Evolutionary conservation across 768 basidiomycete species (phyloP), one percentile per base, ranked within the genome.

Genomic region (Naematelia encephala): DNA sequence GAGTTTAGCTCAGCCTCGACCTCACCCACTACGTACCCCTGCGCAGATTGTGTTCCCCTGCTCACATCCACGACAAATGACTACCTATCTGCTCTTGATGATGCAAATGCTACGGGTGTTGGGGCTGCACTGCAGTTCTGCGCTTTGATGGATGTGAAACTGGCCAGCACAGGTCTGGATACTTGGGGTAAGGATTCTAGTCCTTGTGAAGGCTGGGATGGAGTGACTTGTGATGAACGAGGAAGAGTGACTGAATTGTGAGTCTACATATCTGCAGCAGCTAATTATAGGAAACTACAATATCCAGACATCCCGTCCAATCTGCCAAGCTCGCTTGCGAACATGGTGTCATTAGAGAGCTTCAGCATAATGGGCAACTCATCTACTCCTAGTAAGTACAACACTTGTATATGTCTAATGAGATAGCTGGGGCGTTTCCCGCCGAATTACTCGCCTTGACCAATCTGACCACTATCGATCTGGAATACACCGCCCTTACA

Each of bases 111-210:
- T 3, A 72, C 72, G 0, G 73, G 73, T 3, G 75, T 76, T 5
- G 76, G 76, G 2, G 64, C 74, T 4, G 74, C 73, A 4, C 52
- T 78, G 3, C 77, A 78, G 58, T 78, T 71, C 53, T 78, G 77
- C 51, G 72, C 72, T 1, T 47, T 78, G 44, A 66, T 72, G 59
- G 66, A 74, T 26, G 58, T 78, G 5, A 16, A 16, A 21, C 27
- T 29, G 29, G 28, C 39, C n/a, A 60, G 34, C 54, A 61, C 16
- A 29, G 60, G 49, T 34, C 34, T 39, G 8, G 34, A 39, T 39
- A 16, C 8, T 16, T 70, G 71, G 70, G 62, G 47, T 42, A 63
- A 51, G 23, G 67, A 75, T 50, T 65, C 61, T 8, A 67, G 63
- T 43, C 65, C 70, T 1, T 78, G 77, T 61, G 67, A 52, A 22